A percentile compares a stretch with the other conserved stretches of the same genome.
Conservation (phyloP, 140 eudicot genomes). For the Stevia rebaudiana region DNA sequence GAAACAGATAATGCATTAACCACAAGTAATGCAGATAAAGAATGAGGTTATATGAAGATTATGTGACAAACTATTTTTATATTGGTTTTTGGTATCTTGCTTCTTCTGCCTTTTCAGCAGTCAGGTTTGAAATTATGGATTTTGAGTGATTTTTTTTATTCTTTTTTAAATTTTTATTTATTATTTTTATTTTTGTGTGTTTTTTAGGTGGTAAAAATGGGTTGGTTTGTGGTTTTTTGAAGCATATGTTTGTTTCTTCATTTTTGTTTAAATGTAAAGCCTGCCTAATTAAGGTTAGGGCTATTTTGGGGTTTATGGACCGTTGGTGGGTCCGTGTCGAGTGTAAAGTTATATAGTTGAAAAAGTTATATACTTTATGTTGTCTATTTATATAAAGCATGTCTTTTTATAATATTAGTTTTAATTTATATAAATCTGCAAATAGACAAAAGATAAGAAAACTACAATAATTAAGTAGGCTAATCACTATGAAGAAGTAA, state of each 20-base stretch:
- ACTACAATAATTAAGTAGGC: too few species aligned
- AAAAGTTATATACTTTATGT: neutral
- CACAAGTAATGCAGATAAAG: slow-evolving; percentile 38
- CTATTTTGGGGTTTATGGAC: slow-evolving; percentile 24
- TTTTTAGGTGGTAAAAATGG: slow-evolving; percentile 4
- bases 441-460: too few species aligned
- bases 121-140: neutral
- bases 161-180: too few species aligned
- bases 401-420: neutral
- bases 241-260: slow-evolving; percentile 14
- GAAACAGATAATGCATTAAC: slow-evolving; percentile 27
- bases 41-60: slow-evolving; percentile 28
- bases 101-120: slow-evolving; percentile 5
- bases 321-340: slow-evolving; percentile 18
- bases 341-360: slow-evolving; percentile 27
- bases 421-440: too few species aligned
- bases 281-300: slow-evolving; percentile 2
- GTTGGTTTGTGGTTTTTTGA: slow-evolving; percentile 13
- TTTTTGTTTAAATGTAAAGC: slow-evolving; percentile 26
- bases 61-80: slow-evolving; percentile 6
- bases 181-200: too few species aligned
- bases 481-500: too few species aligned
- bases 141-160: slow-evolving; percentile 1
- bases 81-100: slow-evolving; percentile 16
- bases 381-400: slow-evolving; percentile 5